Percentiles rank a stretch among this genome's conserved stretches.
Evolutionary conservation across 1,139 yeast species (phyloP).

Genomic region (Geotrichum phurueaensis): DNA sequence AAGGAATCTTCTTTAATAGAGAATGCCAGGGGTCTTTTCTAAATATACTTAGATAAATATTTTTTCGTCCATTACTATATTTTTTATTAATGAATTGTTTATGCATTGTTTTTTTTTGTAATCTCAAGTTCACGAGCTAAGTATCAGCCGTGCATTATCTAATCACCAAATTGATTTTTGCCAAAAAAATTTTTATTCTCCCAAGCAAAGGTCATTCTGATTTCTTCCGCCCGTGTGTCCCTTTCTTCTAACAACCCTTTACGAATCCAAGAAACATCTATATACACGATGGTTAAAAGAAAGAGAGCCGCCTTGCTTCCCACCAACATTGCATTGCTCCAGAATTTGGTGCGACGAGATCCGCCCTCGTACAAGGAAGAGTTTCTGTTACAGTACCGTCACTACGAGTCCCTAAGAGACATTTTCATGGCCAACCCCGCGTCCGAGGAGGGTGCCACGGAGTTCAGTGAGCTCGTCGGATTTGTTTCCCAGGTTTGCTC

Average conservation of each 20-base stretch:
- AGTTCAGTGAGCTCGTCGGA: conserved; percentile 79
- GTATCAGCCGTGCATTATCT: background rate
- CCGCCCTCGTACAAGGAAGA: conserved; percentile 92
- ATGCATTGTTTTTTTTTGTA: background rate
- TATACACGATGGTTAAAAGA: conserved; percentile 61
- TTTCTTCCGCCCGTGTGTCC: background rate
- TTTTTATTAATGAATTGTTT: background rate
- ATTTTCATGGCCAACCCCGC: conserved; percentile 60
- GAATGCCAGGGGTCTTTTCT: background rate
- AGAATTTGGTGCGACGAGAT: conserved; percentile 87
- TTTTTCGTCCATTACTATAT: background rate
- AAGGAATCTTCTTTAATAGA: background rate
- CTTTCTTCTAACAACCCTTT: background rate
- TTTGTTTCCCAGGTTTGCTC: conserved; percentile 87
- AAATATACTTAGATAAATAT: background rate
- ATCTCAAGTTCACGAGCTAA: background rate
- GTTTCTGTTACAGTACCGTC: conserved; percentile 84
- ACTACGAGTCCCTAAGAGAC: conserved; percentile 84
- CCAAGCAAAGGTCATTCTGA: background rate
- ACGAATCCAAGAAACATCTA: background rate
- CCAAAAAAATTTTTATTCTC: conserved; percentile 3
- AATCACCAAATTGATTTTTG: background rate
- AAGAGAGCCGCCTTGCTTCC: conserved; percentile 91
- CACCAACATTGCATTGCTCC: conserved; percentile 81
- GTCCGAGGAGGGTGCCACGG: conserved; percentile 53